Conservation (phyloP, 768 basidiomycete genomes). For the Termitomyces eurrhizus region DNA sequence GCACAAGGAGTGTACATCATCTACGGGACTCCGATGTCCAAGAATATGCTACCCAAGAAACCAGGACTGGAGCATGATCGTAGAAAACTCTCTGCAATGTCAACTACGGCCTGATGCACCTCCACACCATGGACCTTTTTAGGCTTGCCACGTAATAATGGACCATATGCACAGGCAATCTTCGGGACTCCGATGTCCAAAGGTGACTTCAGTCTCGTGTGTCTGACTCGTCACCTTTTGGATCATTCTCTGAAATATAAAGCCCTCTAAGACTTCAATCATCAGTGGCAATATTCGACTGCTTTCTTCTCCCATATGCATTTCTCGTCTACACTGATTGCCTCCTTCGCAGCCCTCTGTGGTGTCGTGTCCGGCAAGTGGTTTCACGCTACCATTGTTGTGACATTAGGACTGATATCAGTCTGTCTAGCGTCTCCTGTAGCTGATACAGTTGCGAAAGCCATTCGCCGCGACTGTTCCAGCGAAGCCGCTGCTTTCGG, state of each 20-base stretch:
- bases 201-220: background rate
- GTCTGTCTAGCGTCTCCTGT: conserved; percentile 1
- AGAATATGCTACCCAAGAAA: background rate
- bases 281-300: background rate
- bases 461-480: conserved; percentile 12
- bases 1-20: background rate
- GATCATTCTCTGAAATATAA: background rate
- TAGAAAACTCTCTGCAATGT: background rate
- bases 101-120: background rate
- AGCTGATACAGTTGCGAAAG: conserved; percentile 3
- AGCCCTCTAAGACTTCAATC: background rate
- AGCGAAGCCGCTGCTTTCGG: conserved; percentile 14
- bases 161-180: background rate
- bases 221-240: background rate
- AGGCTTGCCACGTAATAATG: background rate
- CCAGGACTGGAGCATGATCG: background rate
- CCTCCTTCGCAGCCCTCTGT: background rate
- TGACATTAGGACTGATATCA: background rate
- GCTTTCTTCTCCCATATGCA: background rate
- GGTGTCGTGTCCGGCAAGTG: background rate
- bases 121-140: background rate
- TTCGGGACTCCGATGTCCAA: background rate
- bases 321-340: background rate
- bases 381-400: too few relatives aligned
- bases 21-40: background rate